Conservation (phyloP, 305 asterid species). For the Solanum hybrid region DNA sequence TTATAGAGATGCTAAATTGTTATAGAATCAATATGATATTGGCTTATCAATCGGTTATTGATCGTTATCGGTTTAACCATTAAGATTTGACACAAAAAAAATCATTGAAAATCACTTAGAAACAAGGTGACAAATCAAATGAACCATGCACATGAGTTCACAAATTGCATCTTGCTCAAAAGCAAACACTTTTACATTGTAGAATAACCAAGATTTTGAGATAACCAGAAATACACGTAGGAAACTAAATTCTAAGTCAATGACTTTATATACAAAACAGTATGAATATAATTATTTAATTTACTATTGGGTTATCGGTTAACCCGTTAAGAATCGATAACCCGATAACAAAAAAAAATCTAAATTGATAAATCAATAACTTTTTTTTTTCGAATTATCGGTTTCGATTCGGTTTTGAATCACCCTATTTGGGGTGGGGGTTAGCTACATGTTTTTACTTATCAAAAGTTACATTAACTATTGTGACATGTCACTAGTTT, state of each 20-base stretch:
- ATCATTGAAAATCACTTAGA: background rate
- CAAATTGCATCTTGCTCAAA: background rate
- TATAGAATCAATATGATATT: too few relatives aligned
- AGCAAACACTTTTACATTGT: too few relatives aligned
- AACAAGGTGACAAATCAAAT: background rate
- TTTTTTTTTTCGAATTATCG: too few relatives aligned
- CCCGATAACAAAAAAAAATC: too few relatives aligned
- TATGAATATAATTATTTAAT: too few relatives aligned
- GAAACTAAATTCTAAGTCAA: background rate
- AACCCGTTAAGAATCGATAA: background rate
- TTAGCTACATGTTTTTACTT: background rate
- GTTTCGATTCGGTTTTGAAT: background rate
- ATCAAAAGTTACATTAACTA: background rate
- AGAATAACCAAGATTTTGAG: background rate
- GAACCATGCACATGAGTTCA: background rate
- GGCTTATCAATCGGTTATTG: background rate
- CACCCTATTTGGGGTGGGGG: background rate
- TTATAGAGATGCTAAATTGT: background rate
- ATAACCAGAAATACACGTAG: background rate
- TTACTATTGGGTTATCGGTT: too few relatives aligned
- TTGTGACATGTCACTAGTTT: background rate
- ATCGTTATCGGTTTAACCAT: background rate
- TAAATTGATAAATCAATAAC: background rate
- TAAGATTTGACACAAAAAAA: background rate
- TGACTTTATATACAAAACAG: background rate